Base-by-base conservation (phyloP, 2,329 filamentous ascomycete species). In the Lachnellula willkommii region DNA sequence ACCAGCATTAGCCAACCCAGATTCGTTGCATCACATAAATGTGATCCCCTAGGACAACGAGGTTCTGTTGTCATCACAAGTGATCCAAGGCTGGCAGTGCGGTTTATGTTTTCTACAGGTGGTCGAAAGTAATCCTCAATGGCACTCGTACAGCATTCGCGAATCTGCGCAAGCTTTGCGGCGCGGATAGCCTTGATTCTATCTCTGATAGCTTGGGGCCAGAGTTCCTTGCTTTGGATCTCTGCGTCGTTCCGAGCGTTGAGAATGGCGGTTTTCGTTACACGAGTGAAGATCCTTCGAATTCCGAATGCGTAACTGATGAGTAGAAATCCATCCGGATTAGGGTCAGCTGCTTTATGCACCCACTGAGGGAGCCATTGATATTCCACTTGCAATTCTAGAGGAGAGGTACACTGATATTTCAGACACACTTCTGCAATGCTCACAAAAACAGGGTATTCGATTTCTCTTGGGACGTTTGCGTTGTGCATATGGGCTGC, bases 1-100 rank as follows among this genome's bases (percentile, higher is more conserved):
- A 75, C 68, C n/a, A 79, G 69, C 74, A 81, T 78, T 36, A 80
- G 63, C 77, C 78, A 82, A 3, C 79, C 79, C 0, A 82, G 69
- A 52, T 79, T 80, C 0, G 74, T 73, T 0, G 78, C 77, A 58
- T 82, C 79, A 53, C 79, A 82, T 63, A 70, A 68, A 53, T 76
- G 77, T 53, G 73, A 77, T 0, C 77, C 76, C 55, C 72, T 77
- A 15, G 77, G 77, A 54, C 79, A 82, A 36, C 79, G 72, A 3
- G 77, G 72, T 1, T 65, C 69, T 35, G 69, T 73, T 1, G 71
- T 74, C 3, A 77, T 60, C n/a, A 64, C 52, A 28, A 71, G 56
- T 2, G 66, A 63, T 15, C 61, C 57, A 14, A 57, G 50, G 42
- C 56, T 59, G 15, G 62, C 53, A 17, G 60, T 59, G 5, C 61